Evolutionary conservation across 805 yeast species (phyloP).

Genomic region (Schwanniomyces pseudopolymorphus): DNA sequence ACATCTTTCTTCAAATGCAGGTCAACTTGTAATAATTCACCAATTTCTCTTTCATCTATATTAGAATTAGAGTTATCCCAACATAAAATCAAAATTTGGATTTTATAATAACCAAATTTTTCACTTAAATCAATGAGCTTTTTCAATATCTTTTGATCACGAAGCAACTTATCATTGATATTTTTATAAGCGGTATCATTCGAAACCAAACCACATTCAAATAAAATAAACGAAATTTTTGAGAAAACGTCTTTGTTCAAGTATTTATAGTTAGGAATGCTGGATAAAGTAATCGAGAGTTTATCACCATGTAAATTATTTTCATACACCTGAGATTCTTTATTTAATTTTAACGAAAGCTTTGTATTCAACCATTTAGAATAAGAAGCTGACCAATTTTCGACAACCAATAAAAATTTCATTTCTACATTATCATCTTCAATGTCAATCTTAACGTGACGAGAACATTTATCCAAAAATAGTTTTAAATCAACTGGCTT

Average conservation of each 20-base stretch:
- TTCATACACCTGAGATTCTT: constrained; percentile 24
- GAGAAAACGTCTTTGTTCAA: constrained; percentile 37
- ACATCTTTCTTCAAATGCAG: constrained; percentile 9
- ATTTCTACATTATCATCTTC: constrained; percentile 20
- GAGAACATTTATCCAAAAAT: constrained; percentile 29
- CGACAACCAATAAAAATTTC: constrained; percentile 44
- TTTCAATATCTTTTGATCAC: constrained; percentile 36
- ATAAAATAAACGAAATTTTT: constrained; percentile 42
- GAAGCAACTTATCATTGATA: constrained; percentile 29
- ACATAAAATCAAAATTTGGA: constrained; percentile 39
- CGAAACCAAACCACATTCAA: constrained; percentile 51
- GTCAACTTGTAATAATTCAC: constrained; percentile 13
- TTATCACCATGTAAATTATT: constrained; percentile 22
- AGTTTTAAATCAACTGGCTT: constrained; percentile 40
- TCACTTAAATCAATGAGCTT: constrained; percentile 35
- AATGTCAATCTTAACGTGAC: constrained; percentile 21
- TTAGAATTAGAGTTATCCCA: constrained; percentile 37
- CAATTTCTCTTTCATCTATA: constrained; percentile 13
- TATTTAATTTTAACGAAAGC: constrained; percentile 35
- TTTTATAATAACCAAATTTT: constrained; percentile 35
- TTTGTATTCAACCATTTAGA: constrained; percentile 53
- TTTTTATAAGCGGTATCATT: constrained; percentile 9
- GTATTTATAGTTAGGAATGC: constrained; percentile 41
- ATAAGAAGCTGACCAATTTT: constrained; percentile 47
- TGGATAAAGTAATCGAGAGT: constrained; percentile 32